A percentile compares a stretch with the other conserved stretches of the same genome.
Conservation (phyloP, 2,329 filamentous ascomycete genomes). For the Ascochyta fabae region DNA sequence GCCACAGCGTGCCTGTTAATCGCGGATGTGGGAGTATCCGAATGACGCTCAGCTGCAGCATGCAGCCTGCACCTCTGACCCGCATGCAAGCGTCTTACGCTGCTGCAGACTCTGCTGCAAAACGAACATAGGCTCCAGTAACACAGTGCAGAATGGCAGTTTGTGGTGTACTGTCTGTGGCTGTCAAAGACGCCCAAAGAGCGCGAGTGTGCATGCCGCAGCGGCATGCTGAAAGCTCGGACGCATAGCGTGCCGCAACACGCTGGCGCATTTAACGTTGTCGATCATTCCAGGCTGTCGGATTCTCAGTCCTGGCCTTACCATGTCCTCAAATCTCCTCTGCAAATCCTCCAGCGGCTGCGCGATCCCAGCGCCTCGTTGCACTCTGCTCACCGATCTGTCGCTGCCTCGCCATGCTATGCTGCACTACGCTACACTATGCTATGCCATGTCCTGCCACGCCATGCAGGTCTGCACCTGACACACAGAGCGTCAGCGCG, state of each 20-base stretch:
- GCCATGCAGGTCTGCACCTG: constrained; percentile 7
- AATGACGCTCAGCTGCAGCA: constrained; percentile 4
- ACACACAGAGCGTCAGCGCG: constrained; percentile 11
- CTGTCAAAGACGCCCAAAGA: not conserved
- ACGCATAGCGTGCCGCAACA: constrained; percentile 6
- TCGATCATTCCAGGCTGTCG: constrained; percentile 19
- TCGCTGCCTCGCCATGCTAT: not conserved
- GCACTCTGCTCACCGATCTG: constrained; percentile 4
- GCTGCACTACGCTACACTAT: not conserved
- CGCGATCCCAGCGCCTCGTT: not conserved
- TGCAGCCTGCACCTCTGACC: not conserved
- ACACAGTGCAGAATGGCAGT: not conserved
- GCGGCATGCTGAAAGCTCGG: constrained; percentile 1
- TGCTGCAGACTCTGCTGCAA: not conserved
- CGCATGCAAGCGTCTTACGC: not conserved
- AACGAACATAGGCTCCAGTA: not conserved
- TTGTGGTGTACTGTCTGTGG: constrained; percentile 1
- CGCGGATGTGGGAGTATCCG: constrained; percentile 8
- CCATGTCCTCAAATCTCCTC: not conserved
- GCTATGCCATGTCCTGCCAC: not conserved
- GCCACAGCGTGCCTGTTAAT: not conserved
- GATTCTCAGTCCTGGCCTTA: constrained; percentile 11
- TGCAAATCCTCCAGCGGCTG: not conserved
- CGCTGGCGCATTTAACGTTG: constrained; percentile 15
- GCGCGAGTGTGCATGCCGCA: constrained; percentile 3